Base-by-base conservation (phyloP, 129 eudicot species). In the Lactuca saligna region DNA sequence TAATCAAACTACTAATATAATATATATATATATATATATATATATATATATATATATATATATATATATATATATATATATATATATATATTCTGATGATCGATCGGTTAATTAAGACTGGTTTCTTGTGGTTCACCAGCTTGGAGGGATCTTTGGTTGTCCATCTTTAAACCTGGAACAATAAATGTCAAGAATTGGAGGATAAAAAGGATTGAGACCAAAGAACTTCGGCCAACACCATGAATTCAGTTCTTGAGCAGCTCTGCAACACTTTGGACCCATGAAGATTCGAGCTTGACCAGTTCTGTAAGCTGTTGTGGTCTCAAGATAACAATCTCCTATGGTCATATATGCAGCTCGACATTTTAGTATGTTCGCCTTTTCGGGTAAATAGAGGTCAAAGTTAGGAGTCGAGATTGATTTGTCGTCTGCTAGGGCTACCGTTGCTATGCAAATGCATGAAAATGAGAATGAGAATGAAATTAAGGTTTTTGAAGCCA, bases 251-350 rank as follows among this genome's bases (percentile, higher is more conserved):
- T 58, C 77, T 34, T 48, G 70, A 54, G 66, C 80, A 15, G 77
- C 80, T 65, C 16, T 46, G 55, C 83, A 80, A 74, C 83, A 80
- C 25, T 10, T 61, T 3, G 77, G 76, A 20, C 80, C 83, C 8
- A 70, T 7, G 13, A 65, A 16, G 20, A 69, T 55, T 68, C 75
- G 65, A 69, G 41, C 44, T 80, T 80, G 73, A 39, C 77, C 73
- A 16, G 51, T 41, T 17, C 33, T 41, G 3, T 17, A 69, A 48
- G 53, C 63, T 44, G 53, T 59, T 8, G 41, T 12, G 55, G 39
- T 7, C 57, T 70, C 80, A 11, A 12, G 3, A 80, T 61, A 68
- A 59, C 84, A 80, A 54, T 66, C 77, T 63, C 72, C 80, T 2
- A 69, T 15, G 13, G 17, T 63, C 50, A 68, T 5, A 8, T 37